Conservation (phyloP, 306 rosid species). For the Pachyrhizus erosus region DNA sequence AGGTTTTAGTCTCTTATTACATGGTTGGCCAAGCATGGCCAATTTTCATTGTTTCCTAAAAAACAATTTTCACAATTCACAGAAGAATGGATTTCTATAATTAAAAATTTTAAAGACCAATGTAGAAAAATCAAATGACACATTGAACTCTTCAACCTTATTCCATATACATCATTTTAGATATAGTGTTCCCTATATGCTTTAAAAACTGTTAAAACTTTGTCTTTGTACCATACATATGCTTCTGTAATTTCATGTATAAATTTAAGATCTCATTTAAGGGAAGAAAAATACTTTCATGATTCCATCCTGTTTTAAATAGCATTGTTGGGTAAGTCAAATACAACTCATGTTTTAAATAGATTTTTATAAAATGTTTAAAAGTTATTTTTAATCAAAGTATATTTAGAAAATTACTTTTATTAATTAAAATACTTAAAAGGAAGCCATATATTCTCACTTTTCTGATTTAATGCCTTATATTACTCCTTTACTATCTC, state of each 20-base stretch:
- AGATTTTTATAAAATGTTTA: not conserved
- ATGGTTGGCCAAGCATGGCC: not conserved
- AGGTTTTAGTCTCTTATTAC: not conserved
- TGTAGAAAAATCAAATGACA: not conserved
- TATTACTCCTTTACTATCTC: not conserved
- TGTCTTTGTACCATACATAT: not conserved
- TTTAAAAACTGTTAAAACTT: not conserved
- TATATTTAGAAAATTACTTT: not conserved
- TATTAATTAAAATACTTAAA: not conserved
- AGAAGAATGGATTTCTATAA: not conserved
- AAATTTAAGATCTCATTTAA: not conserved
- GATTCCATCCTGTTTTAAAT: not conserved
- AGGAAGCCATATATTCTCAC: not conserved
- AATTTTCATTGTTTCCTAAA: not conserved
- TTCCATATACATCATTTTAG: not conserved
- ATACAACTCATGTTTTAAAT: not conserved
- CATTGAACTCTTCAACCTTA: not conserved
- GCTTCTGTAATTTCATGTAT: not conserved
- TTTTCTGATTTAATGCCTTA: not conserved
- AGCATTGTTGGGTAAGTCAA: not conserved
- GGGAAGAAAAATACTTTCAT: not conserved
- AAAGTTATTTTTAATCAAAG: not conserved
- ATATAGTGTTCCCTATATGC: not conserved
- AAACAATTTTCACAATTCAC: not conserved
- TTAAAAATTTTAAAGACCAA: not conserved